These are phyloP conservation scores for Zasmidium cellare DNA, from an alignment of 2,329 filamentous ascomycete species.

Conservation along the genomic window DNA sequence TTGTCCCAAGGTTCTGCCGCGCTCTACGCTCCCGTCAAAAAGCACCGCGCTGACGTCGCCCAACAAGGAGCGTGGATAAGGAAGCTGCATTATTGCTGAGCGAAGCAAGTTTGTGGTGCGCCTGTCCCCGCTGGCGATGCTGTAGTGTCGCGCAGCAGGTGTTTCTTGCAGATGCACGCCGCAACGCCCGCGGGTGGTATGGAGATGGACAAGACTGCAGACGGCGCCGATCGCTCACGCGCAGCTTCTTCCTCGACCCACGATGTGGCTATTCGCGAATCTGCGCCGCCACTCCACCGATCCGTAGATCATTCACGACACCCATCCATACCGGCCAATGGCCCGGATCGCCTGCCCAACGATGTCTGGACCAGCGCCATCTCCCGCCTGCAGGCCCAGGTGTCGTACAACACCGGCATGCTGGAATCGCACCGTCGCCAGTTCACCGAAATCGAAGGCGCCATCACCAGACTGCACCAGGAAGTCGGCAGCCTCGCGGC, in stretches of 20 bases:
- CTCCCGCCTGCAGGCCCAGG: constrained; percentile 49
- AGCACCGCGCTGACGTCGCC: not conserved
- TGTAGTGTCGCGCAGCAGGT: not conserved
- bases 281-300: constrained; percentile 13
- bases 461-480: constrained; percentile 40
- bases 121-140: not conserved
- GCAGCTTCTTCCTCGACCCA: constrained; percentile 20
- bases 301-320: constrained; percentile 15
- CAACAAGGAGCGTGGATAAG: not conserved
- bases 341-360: constrained; percentile 18
- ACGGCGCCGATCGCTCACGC: constrained; percentile 17
- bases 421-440: constrained; percentile 43
- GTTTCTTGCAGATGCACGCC: not conserved
- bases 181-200: constrained; percentile 10
- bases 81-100: not conserved
- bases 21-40: not conserved
- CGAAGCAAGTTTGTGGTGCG: not conserved
- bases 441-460: constrained; percentile 42
- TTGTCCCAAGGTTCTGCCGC: not conserved
- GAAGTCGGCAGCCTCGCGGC: constrained; percentile 39
- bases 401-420: constrained; percentile 46
- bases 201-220: constrained; percentile 22
- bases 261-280: constrained; percentile 28
- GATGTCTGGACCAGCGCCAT: constrained; percentile 42
- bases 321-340: constrained; percentile 8